phyloP scores from a whole-genome alignment of 1,284 basidiomycete genomes.

The Ustilago sp. region DNA sequence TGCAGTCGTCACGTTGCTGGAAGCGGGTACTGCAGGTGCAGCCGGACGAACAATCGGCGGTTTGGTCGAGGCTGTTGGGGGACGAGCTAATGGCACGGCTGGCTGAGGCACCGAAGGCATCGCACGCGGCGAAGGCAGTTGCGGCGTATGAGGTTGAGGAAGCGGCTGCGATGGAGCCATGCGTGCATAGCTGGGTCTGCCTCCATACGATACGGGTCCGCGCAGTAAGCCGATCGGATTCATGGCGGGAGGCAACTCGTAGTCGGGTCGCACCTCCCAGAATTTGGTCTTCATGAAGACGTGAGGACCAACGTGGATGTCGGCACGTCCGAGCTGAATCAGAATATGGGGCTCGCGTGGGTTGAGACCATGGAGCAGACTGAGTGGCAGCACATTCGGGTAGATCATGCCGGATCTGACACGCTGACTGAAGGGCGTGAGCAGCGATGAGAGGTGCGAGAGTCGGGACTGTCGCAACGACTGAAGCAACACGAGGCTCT shows the following conservation, averaged over 20 bases:
- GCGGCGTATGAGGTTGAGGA: conserved; percentile 29
- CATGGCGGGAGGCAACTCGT: conserved; percentile 38
- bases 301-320: conserved; percentile 63
- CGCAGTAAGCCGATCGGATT: conserved; percentile 21
- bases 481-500: conserved; percentile 60
- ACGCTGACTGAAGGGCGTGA: conserved; percentile 63
- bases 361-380: conserved; percentile 56
- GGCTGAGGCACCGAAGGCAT: conserved; percentile 24
- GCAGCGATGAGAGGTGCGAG: conserved; percentile 63
- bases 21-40: background rate
- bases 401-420: conserved; percentile 55
- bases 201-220: conserved; percentile 23
- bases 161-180: conserved; percentile 22
- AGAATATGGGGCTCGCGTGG: conserved; percentile 58
- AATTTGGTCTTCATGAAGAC: conserved; percentile 63
- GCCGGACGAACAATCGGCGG: conserved; percentile 18
- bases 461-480: conserved; percentile 67
- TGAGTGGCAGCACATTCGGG: conserved; percentile 54
- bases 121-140: conserved; percentile 34
- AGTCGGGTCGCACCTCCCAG: conserved; percentile 60
- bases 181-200: conserved; percentile 14
- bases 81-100: conserved; percentile 21
- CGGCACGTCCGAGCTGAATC: conserved; percentile 59
- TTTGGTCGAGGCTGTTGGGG: conserved; percentile 19
- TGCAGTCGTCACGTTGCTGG: background rate